These are phyloP conservation scores for Atkinsonella hypoxylon DNA, from an alignment of 2,329 filamentous ascomycete species.

Conservation along the genomic window DNA sequence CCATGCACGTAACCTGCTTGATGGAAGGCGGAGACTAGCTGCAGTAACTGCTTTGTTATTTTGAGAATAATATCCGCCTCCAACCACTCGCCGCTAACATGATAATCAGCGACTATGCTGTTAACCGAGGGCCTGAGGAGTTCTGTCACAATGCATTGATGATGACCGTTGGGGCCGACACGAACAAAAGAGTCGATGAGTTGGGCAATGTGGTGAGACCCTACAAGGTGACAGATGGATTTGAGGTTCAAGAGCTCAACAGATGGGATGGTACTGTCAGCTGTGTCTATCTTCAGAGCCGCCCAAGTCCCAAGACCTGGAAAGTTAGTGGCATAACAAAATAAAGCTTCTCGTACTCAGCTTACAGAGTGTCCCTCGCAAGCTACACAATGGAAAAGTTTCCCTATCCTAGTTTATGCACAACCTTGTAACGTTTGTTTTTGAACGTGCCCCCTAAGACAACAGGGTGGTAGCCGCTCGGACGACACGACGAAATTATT, in stretches of 20 bases:
- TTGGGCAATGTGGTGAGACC: neutral
- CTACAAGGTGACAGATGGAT: neutral
- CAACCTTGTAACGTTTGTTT: neutral
- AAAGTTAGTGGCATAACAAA: neutral
- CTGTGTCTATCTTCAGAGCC: slow-evolving; percentile 1
- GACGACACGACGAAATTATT: neutral
- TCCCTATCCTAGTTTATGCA: slow-evolving; percentile 2
- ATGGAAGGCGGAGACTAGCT: neutral
- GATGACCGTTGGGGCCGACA: neutral
- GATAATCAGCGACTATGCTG: neutral
- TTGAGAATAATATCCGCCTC: neutral
- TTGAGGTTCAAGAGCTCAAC: neutral
- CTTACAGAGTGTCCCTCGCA: neutral
- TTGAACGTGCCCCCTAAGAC: neutral
- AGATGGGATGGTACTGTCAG: neutral
- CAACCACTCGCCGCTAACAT: neutral
- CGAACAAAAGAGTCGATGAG: neutral
- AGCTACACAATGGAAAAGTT: neutral
- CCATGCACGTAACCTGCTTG: neutral
- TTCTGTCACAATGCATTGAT: neutral
- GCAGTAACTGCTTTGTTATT: neutral
- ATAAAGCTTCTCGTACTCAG: neutral
- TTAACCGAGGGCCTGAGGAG: neutral
- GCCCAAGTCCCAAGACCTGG: slow-evolving; percentile 1
- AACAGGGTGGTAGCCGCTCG: neutral